phyloP scores from a whole-genome alignment of 345 rosid species.

The Salix purpurea region DNA sequence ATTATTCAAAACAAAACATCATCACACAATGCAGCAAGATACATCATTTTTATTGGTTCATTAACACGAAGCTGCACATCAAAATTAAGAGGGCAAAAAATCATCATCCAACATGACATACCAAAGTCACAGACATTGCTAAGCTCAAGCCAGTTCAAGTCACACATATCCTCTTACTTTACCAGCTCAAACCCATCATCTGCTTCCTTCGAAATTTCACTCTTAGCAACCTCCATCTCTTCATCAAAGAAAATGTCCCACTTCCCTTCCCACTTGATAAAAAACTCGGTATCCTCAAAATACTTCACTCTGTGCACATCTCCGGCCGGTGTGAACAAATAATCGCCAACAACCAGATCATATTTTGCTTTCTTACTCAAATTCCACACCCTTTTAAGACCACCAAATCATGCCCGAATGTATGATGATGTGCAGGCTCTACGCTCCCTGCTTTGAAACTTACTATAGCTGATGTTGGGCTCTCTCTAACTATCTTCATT shows the following conservation, averaged over 20 bases:
- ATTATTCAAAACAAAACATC: too few relatives aligned
- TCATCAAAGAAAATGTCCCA: constrained; percentile 86
- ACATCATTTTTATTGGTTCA: too few relatives aligned
- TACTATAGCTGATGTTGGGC: too few relatives aligned
- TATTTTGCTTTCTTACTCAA: constrained; percentile 59
- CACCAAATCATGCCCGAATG: constrained; percentile 79
- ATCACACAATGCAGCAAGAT: too few relatives aligned
- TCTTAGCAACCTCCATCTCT: constrained; percentile 62
- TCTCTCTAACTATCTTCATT: too few relatives aligned
- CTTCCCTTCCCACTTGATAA: constrained; percentile 87
- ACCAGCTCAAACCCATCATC: constrained; percentile 23
- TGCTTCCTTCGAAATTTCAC: constrained; percentile 32
- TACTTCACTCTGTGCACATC: constrained; percentile 87
- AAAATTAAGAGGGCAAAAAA: too few relatives aligned
- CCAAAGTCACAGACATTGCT: not conserved
- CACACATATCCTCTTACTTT: not conserved
- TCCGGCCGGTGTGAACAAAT: constrained; percentile 69
- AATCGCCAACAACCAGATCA: constrained; percentile 66
- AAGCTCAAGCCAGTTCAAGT: not conserved
- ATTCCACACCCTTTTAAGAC: constrained; percentile 77
- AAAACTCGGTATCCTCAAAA: constrained; percentile 76
- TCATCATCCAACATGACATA: not conserved
- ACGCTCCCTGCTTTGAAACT: too few relatives aligned
- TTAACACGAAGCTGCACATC: too few relatives aligned
- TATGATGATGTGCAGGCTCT: constrained; percentile 44